Evolutionary conservation across 768 basidiomycete species (phyloP).

Genomic region (Kwoniella mangroviensis): DNA sequence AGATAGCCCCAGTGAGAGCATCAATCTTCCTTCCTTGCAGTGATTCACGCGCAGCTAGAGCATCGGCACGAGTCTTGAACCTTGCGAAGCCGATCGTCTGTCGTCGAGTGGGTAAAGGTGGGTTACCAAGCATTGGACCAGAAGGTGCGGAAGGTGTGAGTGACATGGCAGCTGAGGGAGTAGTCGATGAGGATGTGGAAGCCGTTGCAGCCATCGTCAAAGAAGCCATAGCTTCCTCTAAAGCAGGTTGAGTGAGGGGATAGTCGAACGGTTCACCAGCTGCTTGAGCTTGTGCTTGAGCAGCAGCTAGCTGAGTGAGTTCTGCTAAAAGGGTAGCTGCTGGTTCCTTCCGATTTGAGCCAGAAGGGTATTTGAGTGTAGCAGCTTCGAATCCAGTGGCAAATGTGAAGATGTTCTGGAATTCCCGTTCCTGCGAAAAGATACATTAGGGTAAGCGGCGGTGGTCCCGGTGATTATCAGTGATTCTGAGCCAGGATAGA

Average conservation of each 20-base stretch:
- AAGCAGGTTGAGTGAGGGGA: constrained; percentile 19
- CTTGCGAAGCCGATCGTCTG: constrained; percentile 99
- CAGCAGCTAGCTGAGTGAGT: constrained; percentile 38
- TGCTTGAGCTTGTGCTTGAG: constrained; percentile 30
- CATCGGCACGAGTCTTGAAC: constrained; percentile 84
- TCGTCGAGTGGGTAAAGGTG: constrained; percentile 69
- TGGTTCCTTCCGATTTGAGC: constrained; percentile 46
- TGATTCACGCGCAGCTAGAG: constrained; percentile 81
- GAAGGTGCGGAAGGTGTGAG: constrained; percentile 38
- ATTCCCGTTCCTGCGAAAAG: constrained; percentile 84
- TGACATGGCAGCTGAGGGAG: constrained; percentile 47
- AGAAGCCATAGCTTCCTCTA: constrained; percentile 50
- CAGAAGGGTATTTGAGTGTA: constrained; percentile 94
- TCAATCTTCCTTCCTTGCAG: constrained; percentile 90
- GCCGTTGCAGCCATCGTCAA: constrained; percentile 40
- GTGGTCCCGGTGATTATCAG: background rate
- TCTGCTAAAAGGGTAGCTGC: constrained; percentile 45
- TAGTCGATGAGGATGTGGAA: constrained; percentile 44
- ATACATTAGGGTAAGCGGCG: background rate
- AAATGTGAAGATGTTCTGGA: constrained; percentile 99
- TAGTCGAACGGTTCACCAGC: constrained; percentile 27
- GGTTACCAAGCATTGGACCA: constrained; percentile 29
- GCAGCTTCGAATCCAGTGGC: constrained; percentile 95
- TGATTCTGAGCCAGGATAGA: background rate
- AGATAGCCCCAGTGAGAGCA: constrained; percentile 84